These are phyloP conservation scores for Taphrina wiesneri DNA, from an alignment of 1,139 yeast species.

Conservation along the genomic window DNA sequence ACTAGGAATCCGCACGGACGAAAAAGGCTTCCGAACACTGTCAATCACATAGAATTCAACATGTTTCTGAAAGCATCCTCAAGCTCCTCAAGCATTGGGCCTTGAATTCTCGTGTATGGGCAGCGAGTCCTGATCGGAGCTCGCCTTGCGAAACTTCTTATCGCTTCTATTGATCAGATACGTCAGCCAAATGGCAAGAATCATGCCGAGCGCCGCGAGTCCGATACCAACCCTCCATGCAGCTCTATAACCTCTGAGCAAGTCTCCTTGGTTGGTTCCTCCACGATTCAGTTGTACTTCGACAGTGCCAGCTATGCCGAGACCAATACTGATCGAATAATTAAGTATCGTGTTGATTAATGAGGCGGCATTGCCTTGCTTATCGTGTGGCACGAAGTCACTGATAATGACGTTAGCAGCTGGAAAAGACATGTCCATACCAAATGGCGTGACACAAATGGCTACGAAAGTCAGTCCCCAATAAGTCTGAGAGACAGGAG, in stretches of 20 bases:
- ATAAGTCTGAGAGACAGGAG: slow-evolving; percentile 47
- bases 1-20: too few species aligned
- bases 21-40: too few species aligned
- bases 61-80: too few species aligned
- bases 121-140: background rate
- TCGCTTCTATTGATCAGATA: background rate
- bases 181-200: background rate
- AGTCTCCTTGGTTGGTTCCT: background rate
- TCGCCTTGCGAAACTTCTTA: background rate
- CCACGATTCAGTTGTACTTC: slow-evolving; percentile 46
- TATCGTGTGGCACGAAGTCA: slow-evolving; percentile 53
- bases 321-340: slow-evolving; percentile 63
- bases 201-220: slow-evolving; percentile 1
- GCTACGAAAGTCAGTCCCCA: slow-evolving; percentile 59
- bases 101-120: background rate
- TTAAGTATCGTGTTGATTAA: slow-evolving; percentile 62
- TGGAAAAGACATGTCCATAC: slow-evolving; percentile 69
- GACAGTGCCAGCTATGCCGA: slow-evolving; percentile 67
- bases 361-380: slow-evolving; percentile 69
- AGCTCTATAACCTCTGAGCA: slow-evolving; percentile 10
- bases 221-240: slow-evolving; percentile 20
- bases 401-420: slow-evolving; percentile 59
- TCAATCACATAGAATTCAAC: too few species aligned
- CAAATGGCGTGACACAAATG: slow-evolving; percentile 54
- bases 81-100: too few species aligned